Conservation (phyloP, 164 flowering plant species). For the Brasenia schreberi region DNA sequence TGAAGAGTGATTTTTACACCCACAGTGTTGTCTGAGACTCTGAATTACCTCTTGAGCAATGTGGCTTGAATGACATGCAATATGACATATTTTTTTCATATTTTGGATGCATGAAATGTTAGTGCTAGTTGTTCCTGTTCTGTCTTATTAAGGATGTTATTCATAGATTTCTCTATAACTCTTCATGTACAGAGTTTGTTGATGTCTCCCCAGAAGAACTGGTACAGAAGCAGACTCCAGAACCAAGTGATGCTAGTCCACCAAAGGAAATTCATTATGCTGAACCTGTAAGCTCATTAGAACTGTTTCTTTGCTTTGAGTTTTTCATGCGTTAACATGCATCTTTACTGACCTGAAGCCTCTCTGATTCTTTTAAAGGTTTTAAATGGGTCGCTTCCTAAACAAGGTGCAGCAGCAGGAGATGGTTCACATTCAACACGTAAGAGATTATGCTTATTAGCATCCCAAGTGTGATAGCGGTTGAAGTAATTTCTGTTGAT, state of each 20-base stretch:
- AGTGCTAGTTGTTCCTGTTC: not conserved
- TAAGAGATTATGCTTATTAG: slow-evolving; percentile 11
- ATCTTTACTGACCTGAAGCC: not conserved
- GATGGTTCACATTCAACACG: slow-evolving; percentile 29
- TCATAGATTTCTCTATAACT: slow-evolving; percentile 1
- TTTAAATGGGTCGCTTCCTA: slow-evolving; percentile 54
- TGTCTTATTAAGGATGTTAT: not conserved
- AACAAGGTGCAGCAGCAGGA: slow-evolving; percentile 11
- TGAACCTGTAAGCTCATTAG: slow-evolving; percentile 19
- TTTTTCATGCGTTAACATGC: not conserved
- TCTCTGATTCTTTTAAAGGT: slow-evolving; percentile 23
- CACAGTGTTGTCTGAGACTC: too few relatives aligned
- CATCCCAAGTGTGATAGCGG: too few relatives aligned
- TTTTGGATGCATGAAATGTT: too few relatives aligned
- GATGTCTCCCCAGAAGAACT: slow-evolving; percentile 85
- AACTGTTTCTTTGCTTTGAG: slow-evolving; percentile 2
- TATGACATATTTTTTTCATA: too few relatives aligned
- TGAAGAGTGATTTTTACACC: too few relatives aligned
- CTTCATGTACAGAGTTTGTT: slow-evolving; percentile 57
- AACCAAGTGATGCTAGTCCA: slow-evolving; percentile 23
- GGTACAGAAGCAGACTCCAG: slow-evolving; percentile 23
- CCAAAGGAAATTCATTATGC: slow-evolving; percentile 24
- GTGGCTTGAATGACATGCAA: too few relatives aligned
- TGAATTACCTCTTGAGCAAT: too few relatives aligned
- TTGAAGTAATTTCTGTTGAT: too few relatives aligned